Percentiles rank a stretch among this genome's conserved stretches.
phyloP scores from a whole-genome alignment of 2,329 filamentous ascomycete species.

The Aspergillus pseudoviridinutans region DNA sequence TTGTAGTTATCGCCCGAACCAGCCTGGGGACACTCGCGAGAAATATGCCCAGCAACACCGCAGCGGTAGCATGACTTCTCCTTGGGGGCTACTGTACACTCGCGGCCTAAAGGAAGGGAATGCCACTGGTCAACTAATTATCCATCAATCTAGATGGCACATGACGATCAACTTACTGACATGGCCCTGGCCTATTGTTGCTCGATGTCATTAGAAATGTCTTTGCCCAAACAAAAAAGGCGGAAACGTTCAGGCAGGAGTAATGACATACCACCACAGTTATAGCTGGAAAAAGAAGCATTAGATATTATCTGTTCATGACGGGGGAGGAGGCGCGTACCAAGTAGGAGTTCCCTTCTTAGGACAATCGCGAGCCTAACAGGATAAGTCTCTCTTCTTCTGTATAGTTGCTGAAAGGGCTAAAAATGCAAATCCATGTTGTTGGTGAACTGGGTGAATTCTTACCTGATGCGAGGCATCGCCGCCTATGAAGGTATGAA shows the following conservation, averaged over 20 bases:
- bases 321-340: slow-evolving; percentile 47
- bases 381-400: slow-evolving; percentile 20
- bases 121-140: not conserved
- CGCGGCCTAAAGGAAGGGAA: slow-evolving; percentile 60
- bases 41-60: slow-evolving; percentile 83
- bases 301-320: slow-evolving; percentile 7
- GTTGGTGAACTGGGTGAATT: slow-evolving; percentile 13
- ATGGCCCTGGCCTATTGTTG: slow-evolving; percentile 59
- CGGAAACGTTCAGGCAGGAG: not conserved
- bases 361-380: slow-evolving; percentile 77
- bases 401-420: slow-evolving; percentile 2
- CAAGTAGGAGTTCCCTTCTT: slow-evolving; percentile 79
- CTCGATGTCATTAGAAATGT: slow-evolving; percentile 23
- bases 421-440: not conserved
- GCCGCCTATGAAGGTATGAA: slow-evolving; percentile 60
- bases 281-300: slow-evolving; percentile 56
- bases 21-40: slow-evolving; percentile 64
- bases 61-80: slow-evolving; percentile 66
- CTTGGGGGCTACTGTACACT: slow-evolving; percentile 85
- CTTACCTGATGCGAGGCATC: slow-evolving; percentile 71
- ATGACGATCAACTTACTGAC: slow-evolving; percentile 58
- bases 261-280: slow-evolving; percentile 65
- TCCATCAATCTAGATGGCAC: not conserved
- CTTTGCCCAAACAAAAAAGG: slow-evolving; percentile 10
- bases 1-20: slow-evolving; percentile 45